Evolutionary conservation across 495 filamentous ascomycete species (phyloP).

Genomic region (Daldinia grandis): DNA sequence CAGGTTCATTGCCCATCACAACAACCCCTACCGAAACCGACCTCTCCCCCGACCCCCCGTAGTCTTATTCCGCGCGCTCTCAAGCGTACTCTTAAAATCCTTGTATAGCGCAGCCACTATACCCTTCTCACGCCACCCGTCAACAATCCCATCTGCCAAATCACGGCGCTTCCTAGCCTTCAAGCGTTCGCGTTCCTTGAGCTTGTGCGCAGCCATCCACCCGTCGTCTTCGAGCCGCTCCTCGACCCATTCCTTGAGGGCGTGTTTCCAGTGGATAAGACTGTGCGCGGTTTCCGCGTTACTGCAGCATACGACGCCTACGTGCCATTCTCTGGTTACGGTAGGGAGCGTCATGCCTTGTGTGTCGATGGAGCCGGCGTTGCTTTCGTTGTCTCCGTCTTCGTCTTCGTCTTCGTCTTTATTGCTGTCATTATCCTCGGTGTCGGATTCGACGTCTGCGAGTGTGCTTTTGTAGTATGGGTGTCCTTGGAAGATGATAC

Average conservation of each 20-base stretch:
- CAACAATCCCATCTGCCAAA: constrained; percentile 58
- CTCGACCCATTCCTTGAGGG: constrained; percentile 75
- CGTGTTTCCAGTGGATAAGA: constrained; percentile 78
- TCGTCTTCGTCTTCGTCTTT: constrained; percentile 39
- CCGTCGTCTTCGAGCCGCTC: constrained; percentile 65
- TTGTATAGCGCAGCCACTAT: constrained; percentile 44
- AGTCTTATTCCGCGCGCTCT: constrained; percentile 47
- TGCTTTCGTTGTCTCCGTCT: constrained; percentile 29
- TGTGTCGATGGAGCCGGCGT: constrained; percentile 49
- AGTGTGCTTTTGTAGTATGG: constrained; percentile 75
- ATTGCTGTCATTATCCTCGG: constrained; percentile 39
- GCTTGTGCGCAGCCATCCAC: constrained; percentile 52
- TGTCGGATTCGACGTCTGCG: constrained; percentile 67
- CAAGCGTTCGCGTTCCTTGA: constrained; percentile 53
- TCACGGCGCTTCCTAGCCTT: constrained; percentile 62
- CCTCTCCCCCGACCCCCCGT: constrained; percentile 36
- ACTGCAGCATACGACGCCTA: constrained; percentile 62
- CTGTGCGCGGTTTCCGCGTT: constrained; percentile 76
- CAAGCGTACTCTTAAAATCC: constrained; percentile 50
- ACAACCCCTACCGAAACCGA: not conserved
- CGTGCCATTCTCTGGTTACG: constrained; percentile 50
- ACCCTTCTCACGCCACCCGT: constrained; percentile 44
- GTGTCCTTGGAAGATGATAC: constrained; percentile 70
- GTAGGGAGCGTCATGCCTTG: constrained; percentile 45
- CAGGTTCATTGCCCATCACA: not conserved